These are phyloP conservation scores for Crithidia acanthocephali DNA, from an alignment of 208 protist species.

Conservation along the genomic window DNA sequence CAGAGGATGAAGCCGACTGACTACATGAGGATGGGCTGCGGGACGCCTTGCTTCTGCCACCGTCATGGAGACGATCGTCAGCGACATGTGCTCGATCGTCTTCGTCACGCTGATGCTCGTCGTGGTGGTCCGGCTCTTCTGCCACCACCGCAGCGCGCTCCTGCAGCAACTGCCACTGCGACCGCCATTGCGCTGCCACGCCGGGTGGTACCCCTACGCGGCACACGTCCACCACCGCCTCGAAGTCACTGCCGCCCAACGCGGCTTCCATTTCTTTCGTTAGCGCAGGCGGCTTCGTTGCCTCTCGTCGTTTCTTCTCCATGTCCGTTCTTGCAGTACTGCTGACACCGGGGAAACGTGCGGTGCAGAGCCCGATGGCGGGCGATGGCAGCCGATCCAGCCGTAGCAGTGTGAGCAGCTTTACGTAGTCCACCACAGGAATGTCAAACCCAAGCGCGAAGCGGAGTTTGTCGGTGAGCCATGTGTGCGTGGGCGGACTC, in stretches of 20 bases:
- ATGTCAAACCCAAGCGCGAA: constrained; percentile 73
- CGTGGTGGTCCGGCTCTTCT: not conserved
- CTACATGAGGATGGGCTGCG: too few relatives aligned
- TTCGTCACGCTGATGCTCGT: too few relatives aligned
- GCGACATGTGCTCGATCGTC: too few relatives aligned
- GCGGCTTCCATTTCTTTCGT: constrained; percentile 8
- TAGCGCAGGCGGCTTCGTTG: not conserved
- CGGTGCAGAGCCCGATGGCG: not conserved
- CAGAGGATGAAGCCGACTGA: constrained; percentile 7
- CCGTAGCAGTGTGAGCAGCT: constrained; percentile 47
- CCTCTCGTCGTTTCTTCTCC: not conserved
- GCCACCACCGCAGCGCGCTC: not conserved
- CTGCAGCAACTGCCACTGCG: constrained; percentile 15
- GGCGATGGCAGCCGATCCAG: constrained; percentile 35
- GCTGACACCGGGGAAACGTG: not conserved
- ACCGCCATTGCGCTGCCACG: constrained; percentile 11
- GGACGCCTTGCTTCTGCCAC: not conserved
- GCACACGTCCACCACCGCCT: constrained; percentile 41
- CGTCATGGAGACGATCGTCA: too few relatives aligned
- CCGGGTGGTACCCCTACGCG: constrained; percentile 19
- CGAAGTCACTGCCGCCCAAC: constrained; percentile 39
- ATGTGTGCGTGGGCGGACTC: not conserved
- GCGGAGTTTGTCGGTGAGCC: constrained; percentile 57
- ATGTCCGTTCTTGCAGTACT: not conserved
- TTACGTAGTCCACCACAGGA: constrained; percentile 66